Evolutionary conservation across 2,329 filamentous ascomycete genomes (phyloP).

Genomic region (Fusarium illudens): DNA sequence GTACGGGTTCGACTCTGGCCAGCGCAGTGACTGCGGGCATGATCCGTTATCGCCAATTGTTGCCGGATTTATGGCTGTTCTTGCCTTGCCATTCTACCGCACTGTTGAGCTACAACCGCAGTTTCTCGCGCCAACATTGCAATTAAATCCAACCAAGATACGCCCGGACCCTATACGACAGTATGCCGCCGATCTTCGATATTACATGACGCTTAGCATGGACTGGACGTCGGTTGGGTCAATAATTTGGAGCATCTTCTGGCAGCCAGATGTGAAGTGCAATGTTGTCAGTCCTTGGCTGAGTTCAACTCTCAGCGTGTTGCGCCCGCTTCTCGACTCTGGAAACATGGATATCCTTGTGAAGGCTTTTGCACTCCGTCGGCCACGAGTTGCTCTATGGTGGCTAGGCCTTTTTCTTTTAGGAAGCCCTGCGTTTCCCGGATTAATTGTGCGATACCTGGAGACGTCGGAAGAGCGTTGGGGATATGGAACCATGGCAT

Average conservation of each 20-base stretch:
- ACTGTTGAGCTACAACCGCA: not conserved
- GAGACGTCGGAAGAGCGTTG: slow-evolving; percentile 22
- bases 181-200: slow-evolving; percentile 22
- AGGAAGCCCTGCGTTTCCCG: not conserved
- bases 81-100: slow-evolving; percentile 5
- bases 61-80: slow-evolving; percentile 2
- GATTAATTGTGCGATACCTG: slow-evolving; percentile 19
- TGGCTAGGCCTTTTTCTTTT: slow-evolving; percentile 33
- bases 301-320: slow-evolving; percentile 10
- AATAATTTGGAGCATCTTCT: slow-evolving; percentile 37
- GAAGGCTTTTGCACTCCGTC: slow-evolving; percentile 25
- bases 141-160: not conserved
- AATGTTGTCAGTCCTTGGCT: slow-evolving; percentile 39
- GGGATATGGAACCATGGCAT: slow-evolving; percentile 10
- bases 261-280: slow-evolving; percentile 37
- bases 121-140: not conserved
- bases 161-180: not conserved
- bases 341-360: slow-evolving; percentile 11
- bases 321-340: slow-evolving; percentile 14
- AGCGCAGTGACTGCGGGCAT: no score
- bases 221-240: slow-evolving; percentile 19
- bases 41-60: not conserved
- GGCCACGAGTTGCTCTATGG: slow-evolving; percentile 29
- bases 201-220: slow-evolving; percentile 38
- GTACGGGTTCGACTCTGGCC: not conserved